Base-by-base conservation (phyloP, 805 yeast species). In the Candida coquimbonensis region DNA sequence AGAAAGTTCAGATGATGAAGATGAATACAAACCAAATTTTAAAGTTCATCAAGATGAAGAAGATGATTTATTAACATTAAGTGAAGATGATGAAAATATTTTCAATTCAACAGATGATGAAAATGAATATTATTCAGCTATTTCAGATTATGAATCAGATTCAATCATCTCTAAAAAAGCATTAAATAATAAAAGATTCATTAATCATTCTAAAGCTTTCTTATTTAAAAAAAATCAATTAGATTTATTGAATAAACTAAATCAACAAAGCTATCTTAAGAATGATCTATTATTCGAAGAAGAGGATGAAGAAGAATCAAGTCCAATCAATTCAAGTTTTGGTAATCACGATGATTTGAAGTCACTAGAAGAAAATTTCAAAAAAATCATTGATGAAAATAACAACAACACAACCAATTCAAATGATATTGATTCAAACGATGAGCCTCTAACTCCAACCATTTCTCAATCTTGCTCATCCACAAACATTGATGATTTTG, bases 281-380 rank as follows among this genome's bases (percentile, higher is more conserved):
- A 49, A 49, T 36, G 44, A 39, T 13, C 29, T 56, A 21, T 52
- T 52, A 43, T 58, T 56, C 12, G 38, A 49, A 17, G 51, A 40
- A 16, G 19, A 39, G 35, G 53, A 49, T 9, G 49, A 58, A 14
- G 53, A 47, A 21, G 43, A 49, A 7, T 24, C 32, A 13, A 50
- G 53, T 21, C 51, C 50, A 37, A 37, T 49, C 32, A 44, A 42
- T 39, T 19, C 44, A 12, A 38, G 37, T 16, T 46, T 44, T 41
- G 44, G 45, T 27, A 43, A 43, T 29, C 31, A 29, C 9, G 31
- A 29, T 40, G 61, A 57, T 36, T 48, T 59, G 42, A 57, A 50
- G 41, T 53, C 58, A 9, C 44, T 59, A 36, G 63, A 59, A 36
- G 63, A 57, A 44, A 56, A 55, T 40, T 55, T 59, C 46, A 53